Conservation (phyloP, 192 early-diverging fungal species). For the Anaeromyces robustus region DNA sequence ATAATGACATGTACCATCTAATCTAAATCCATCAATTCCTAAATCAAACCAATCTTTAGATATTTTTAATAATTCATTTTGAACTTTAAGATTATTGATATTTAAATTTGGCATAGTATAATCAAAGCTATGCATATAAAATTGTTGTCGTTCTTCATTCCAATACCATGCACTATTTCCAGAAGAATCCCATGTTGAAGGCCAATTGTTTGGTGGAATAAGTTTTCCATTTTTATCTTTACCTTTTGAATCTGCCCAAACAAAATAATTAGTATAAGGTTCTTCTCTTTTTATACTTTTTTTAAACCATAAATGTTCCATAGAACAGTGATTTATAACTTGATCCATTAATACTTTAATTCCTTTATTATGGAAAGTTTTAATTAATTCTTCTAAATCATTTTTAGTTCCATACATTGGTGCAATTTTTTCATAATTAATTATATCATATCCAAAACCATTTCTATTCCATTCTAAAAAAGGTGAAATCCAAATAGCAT, state of each 20-base stretch:
- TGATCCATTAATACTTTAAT: not conserved
- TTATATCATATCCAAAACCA: not conserved
- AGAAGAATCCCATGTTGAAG: not conserved
- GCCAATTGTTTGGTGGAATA: not conserved
- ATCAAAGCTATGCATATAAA: not conserved
- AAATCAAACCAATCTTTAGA: not conserved
- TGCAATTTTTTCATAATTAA: not conserved
- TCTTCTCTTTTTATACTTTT: not conserved
- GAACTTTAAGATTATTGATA: not conserved
- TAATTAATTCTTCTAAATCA: not conserved
- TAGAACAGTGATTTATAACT: not conserved
- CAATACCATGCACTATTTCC: not conserved
- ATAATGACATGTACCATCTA: not conserved
- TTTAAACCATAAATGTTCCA: not conserved
- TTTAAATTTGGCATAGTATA: not conserved
- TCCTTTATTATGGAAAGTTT: not conserved
- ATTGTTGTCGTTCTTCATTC: not conserved
- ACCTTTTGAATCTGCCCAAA: not conserved
- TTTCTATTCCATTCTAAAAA: not conserved
- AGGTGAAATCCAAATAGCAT: not conserved
- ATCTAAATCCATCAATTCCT: not conserved
- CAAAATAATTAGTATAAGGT: not conserved
- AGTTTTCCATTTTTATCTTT: not conserved
- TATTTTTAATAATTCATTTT: not conserved
- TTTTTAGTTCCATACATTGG: not conserved